phyloP scores from a whole-genome alignment of 768 basidiomycete genomes.

The Symmetrospora coprosmae region DNA sequence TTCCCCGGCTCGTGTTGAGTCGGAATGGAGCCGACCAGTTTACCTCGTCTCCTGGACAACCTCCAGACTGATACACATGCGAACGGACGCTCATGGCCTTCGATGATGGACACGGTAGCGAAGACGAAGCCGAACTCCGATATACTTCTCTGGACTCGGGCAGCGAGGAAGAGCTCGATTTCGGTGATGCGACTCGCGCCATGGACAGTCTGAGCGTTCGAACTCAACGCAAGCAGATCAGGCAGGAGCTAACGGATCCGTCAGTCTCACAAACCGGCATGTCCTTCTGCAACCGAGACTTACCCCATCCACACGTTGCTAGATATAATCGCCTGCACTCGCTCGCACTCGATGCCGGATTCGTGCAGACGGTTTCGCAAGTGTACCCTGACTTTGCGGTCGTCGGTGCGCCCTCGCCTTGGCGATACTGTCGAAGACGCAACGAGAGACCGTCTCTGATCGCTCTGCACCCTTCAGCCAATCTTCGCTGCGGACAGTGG shows the following conservation, averaged over 20 bases:
- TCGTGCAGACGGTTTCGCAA: slow-evolving; percentile 48
- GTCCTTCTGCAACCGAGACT: no score
- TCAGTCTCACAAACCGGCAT: background rate
- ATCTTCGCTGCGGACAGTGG: slow-evolving; percentile 88
- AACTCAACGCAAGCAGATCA: slow-evolving; percentile 15
- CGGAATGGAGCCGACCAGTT: no score
- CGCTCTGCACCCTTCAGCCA: slow-evolving; percentile 46
- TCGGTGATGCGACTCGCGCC: no score
- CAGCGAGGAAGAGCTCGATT: no score
- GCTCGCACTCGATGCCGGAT: slow-evolving; percentile 58
- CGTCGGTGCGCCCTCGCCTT: slow-evolving; percentile 40
- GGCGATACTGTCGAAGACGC: background rate
- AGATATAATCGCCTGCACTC: slow-evolving; percentile 79
- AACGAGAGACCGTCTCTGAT: no score
- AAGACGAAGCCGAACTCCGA: no score
- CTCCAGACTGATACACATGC: no score
- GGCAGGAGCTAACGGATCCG: slow-evolving; percentile 14
- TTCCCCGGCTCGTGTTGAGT: no score
- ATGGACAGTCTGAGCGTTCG: slow-evolving; percentile 2
- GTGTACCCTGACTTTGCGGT: slow-evolving; percentile 46
- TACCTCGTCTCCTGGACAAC: no score
- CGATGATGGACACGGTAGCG: no score
- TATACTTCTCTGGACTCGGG: no score
- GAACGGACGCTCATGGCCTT: no score
- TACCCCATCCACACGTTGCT: background rate